A percentile compares a stretch with the other conserved stretches of the same genome.
Conservation (phyloP, 495 filamentous ascomycete species). For the Podospora didyma region DNA sequence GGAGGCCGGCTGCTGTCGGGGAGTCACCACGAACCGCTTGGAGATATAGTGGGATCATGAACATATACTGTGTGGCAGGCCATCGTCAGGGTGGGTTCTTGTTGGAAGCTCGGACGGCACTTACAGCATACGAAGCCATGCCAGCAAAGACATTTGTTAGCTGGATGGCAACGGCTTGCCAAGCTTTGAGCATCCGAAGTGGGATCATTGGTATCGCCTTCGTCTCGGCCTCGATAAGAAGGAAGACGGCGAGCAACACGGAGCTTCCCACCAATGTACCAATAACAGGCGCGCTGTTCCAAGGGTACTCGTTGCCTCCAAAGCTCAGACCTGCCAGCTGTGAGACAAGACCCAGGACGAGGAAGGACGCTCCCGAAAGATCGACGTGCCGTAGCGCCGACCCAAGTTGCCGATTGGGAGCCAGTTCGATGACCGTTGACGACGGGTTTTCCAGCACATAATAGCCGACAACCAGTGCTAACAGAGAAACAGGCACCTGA, state of each 20-base stretch:
- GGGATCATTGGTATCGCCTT: conserved; percentile 61
- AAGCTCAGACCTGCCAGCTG: conserved; percentile 58
- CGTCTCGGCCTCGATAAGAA: conserved; percentile 54
- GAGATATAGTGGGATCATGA: conserved; percentile 61
- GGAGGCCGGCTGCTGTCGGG: conserved; percentile 53
- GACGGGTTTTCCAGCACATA: conserved; percentile 46
- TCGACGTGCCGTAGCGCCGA: conserved; percentile 55
- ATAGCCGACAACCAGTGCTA: conserved; percentile 52
- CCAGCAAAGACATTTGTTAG: conserved; percentile 60
- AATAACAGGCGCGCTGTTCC: conserved; percentile 51
- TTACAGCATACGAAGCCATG: conserved; percentile 58
- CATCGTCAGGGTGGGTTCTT: not conserved
- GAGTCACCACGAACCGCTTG: conserved; percentile 61
- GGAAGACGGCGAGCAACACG: conserved; percentile 45
- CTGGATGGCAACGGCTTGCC: conserved; percentile 50
- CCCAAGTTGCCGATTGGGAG: conserved; percentile 18
- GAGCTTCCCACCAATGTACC: conserved; percentile 47
- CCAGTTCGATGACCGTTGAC: conserved; percentile 9
- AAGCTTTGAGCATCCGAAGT: conserved; percentile 52
- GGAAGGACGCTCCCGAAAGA: conserved; percentile 47
- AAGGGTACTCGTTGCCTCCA: conserved; percentile 59
- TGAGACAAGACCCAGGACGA: conserved; percentile 52
- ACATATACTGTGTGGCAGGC: conserved; percentile 51
- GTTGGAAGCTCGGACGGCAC: conserved; percentile 13
- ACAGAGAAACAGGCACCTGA: conserved; percentile 50